A percentile compares a stretch with the other conserved stretches of the same genome.
Evolutionary conservation across 2,329 filamentous ascomycete species (phyloP).

Genomic region (Fusarium sp.): DNA sequence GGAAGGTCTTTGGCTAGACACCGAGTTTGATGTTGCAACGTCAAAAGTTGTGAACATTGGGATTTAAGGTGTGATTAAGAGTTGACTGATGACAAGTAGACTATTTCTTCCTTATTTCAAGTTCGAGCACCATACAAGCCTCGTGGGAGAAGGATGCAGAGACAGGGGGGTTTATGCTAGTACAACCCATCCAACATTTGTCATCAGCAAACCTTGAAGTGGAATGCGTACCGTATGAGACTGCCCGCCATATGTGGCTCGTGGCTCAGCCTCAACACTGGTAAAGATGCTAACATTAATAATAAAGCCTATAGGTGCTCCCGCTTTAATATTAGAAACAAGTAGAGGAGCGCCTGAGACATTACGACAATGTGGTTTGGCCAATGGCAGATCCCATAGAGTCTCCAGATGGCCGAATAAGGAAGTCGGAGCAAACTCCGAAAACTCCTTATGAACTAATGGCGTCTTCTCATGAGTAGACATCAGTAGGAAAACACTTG

Average conservation of each 20-base stretch:
- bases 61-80: not conserved
- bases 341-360: not conserved
- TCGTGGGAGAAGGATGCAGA: constrained; percentile 8
- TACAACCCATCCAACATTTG: constrained; percentile 14
- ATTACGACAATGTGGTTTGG: not conserved
- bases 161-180: constrained; percentile 16
- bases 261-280: too few species aligned
- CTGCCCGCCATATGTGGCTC: too few species aligned
- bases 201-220: constrained; percentile 1
- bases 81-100: too few species aligned
- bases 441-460: constrained; percentile 42
- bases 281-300: not conserved
- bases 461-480: not conserved
- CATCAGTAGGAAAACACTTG: too few species aligned
- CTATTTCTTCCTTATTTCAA: too few species aligned
- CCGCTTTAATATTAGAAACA: too few species aligned
- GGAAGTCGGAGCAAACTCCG: constrained; percentile 45
- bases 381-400: constrained; percentile 29
- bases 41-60: constrained; percentile 47
- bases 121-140: not conserved
- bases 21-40: constrained; percentile 35
- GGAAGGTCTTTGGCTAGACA: constrained; percentile 29
- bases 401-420: constrained; percentile 15
- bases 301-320: too few species aligned
- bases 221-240: not conserved